A percentile compares a stretch with the other conserved stretches of the same genome.
phyloP scores from a whole-genome alignment of 352 stramenopile genomes.

The Globisporangium heterothallicum region DNA sequence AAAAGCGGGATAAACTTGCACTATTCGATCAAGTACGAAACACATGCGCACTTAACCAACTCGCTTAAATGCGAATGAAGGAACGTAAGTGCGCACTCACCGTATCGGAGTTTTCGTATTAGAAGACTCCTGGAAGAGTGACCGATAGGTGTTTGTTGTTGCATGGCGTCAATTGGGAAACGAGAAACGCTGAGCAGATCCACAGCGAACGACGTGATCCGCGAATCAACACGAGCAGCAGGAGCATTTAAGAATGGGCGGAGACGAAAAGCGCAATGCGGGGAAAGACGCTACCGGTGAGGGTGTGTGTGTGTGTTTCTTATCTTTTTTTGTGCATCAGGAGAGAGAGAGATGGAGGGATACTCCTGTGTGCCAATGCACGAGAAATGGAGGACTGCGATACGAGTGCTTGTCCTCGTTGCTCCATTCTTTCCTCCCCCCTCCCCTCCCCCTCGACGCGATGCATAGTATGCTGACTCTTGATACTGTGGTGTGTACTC shows the following conservation, averaged over 20 bases:
- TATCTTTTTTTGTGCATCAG: too few relatives aligned
- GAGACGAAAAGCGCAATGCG: conserved; percentile 30
- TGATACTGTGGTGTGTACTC: background rate
- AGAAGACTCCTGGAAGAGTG: too few relatives aligned
- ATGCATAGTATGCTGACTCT: background rate
- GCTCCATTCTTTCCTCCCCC: too few relatives aligned
- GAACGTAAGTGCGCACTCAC: background rate
- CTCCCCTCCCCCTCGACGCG: background rate
- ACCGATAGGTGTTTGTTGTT: too few relatives aligned
- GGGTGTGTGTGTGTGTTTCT: background rate
- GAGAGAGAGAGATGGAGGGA: too few relatives aligned
- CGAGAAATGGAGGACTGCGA: too few relatives aligned
- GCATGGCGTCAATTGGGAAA: too few relatives aligned
- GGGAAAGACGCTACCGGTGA: conserved; percentile 29
- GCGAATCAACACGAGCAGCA: background rate
- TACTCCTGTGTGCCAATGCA: too few relatives aligned
- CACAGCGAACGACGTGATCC: too few relatives aligned
- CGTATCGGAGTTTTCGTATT: too few relatives aligned
- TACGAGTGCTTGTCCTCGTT: too few relatives aligned
- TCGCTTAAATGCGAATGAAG: background rate
- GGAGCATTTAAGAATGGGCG: background rate
- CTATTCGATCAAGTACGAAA: conserved; percentile 6
- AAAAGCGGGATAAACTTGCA: background rate
- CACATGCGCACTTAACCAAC: background rate
- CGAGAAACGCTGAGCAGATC: too few relatives aligned